phyloP scores from a whole-genome alignment of 768 basidiomycete genomes.

The Termitomyces sp. region DNA sequence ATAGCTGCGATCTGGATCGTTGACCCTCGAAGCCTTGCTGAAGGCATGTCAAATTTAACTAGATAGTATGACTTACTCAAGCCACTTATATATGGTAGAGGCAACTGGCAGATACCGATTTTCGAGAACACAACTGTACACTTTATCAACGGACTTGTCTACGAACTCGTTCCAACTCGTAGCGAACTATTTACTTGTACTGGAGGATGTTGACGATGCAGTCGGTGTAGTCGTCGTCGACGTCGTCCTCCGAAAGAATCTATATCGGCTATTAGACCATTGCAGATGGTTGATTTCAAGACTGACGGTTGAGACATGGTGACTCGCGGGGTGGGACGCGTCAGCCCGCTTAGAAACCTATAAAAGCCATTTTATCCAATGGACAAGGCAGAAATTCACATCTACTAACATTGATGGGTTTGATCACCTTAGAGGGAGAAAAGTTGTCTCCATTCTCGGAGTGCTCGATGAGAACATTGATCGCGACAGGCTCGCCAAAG shows the following conservation, averaged over 20 bases:
- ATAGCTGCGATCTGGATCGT: conserved; percentile 57
- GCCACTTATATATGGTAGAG: background rate
- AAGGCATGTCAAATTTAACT: conserved; percentile 32
- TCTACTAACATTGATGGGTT: conserved; percentile 1
- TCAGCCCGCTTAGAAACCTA: conserved; percentile 2
- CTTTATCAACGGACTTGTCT: background rate
- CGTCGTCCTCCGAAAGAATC: conserved; percentile 6
- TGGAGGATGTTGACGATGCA: conserved; percentile 9
- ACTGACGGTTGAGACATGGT: conserved; percentile 7
- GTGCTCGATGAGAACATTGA: conserved; percentile 2
- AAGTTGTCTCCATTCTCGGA: background rate
- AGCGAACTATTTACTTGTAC: conserved; percentile 2
- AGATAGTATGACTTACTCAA: background rate
- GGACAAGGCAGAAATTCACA: background rate
- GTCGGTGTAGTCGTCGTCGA: conserved; percentile 10
- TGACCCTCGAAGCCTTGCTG: conserved; percentile 76
- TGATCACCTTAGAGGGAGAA: conserved; percentile 1
- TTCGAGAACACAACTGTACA: background rate
- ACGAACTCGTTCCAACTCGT: background rate
- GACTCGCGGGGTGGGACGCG: background rate
- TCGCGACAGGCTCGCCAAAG: background rate
- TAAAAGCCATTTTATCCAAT: background rate
- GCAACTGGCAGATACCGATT: background rate
- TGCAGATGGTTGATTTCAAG: background rate
- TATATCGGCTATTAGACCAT: background rate